A percentile compares a stretch with the other conserved stretches of the same genome.
Conservation (phyloP, 1,139 yeast species). For the Geotrichum reessii region DNA sequence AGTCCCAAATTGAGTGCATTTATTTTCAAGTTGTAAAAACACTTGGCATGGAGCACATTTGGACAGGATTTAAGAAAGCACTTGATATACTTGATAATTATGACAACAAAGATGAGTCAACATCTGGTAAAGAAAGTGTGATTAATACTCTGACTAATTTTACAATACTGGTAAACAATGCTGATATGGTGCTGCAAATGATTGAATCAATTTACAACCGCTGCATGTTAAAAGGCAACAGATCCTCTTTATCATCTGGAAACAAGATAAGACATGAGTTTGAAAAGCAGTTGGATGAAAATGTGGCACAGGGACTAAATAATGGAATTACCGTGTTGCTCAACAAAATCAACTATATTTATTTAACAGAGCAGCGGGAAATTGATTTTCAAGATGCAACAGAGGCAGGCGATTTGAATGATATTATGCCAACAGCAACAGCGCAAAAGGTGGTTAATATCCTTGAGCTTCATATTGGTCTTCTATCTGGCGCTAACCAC, state of each 20-base stretch:
- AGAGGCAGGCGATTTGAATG: neutral
- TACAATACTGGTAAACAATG: slow-evolving; percentile 84
- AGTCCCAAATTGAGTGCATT: slow-evolving; percentile 45
- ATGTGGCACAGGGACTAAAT: slow-evolving; percentile 87
- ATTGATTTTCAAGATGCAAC: slow-evolving; percentile 38
- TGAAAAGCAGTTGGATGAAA: slow-evolving; percentile 75
- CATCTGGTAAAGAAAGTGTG: slow-evolving; percentile 36
- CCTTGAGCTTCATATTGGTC: slow-evolving; percentile 64
- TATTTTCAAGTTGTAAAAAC: slow-evolving; percentile 60
- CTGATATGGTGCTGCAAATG: slow-evolving; percentile 90
- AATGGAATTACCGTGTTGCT: slow-evolving; percentile 83
- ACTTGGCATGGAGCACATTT: slow-evolving; percentile 64
- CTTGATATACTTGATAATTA: slow-evolving; percentile 61
- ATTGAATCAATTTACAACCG: slow-evolving; percentile 41
- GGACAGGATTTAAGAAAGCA: slow-evolving; percentile 79
- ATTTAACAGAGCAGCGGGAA: slow-evolving; percentile 48
- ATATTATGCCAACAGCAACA: slow-evolving; percentile 54
- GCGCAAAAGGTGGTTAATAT: slow-evolving; percentile 59
- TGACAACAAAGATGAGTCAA: slow-evolving; percentile 52
- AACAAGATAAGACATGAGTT: slow-evolving; percentile 72
- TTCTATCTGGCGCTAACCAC: slow-evolving; percentile 79
- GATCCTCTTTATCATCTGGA: slow-evolving; percentile 55
- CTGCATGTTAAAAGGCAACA: neutral
- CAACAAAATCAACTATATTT: slow-evolving; percentile 59
- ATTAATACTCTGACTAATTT: slow-evolving; percentile 82